These are phyloP conservation scores for Coemansia sp. DNA, from an alignment of 192 early-diverging fungal species.

Conservation along the genomic window DNA sequence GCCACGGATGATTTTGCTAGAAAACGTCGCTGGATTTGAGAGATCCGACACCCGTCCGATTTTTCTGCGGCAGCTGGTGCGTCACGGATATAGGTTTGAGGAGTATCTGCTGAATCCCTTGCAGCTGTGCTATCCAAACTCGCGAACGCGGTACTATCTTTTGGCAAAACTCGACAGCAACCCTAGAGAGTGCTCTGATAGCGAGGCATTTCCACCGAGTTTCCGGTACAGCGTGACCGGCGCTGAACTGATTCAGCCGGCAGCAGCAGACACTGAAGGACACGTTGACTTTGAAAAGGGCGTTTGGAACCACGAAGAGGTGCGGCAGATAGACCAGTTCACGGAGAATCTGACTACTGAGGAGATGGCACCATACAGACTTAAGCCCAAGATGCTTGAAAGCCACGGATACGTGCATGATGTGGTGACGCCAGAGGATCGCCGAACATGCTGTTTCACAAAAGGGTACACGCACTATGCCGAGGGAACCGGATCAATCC, in stretches of 20 bases:
- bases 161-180: constrained; percentile 41
- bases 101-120: constrained; percentile 76
- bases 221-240: constrained; percentile 40
- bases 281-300: constrained; percentile 50
- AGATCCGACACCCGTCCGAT: constrained; percentile 61
- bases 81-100: constrained; percentile 63
- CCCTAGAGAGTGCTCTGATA: constrained; percentile 22
- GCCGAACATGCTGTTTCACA: constrained; percentile 78
- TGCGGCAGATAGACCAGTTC: constrained; percentile 47
- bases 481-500: constrained; percentile 46
- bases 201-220: constrained; percentile 31
- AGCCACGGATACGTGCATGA: constrained; percentile 56
- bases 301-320: constrained; percentile 47
- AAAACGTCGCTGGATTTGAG: constrained; percentile 85
- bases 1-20: constrained; percentile 69
- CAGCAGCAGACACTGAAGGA: constrained; percentile 23
- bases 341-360: constrained; percentile 30
- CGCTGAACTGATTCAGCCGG: constrained; percentile 35
- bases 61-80: constrained; percentile 58
- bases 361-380: constrained; percentile 11
- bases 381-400: constrained; percentile 37
- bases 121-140: constrained; percentile 77
- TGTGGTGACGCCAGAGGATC: constrained; percentile 64
- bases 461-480: constrained; percentile 74
- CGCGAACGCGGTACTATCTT: constrained; percentile 75